These are phyloP conservation scores for Warburgia ugandensis DNA, from an alignment of 164 flowering plant species.

Conservation along the genomic window DNA sequence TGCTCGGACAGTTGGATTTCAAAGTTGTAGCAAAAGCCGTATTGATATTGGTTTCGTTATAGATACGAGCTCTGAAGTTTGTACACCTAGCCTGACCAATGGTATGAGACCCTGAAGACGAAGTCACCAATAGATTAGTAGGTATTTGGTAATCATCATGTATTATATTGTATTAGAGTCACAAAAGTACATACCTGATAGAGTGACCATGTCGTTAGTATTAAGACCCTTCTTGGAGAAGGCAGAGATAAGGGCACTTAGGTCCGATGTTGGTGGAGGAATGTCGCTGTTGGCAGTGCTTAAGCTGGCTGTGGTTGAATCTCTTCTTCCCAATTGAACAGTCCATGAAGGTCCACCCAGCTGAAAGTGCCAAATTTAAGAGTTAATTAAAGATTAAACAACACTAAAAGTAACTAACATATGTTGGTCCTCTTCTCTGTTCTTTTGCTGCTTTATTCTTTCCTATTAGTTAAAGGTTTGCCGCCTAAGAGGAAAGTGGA, in stretches of 20 bases:
- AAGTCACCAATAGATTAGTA: background rate
- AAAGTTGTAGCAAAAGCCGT: conserved; percentile 1
- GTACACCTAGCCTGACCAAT: conserved; percentile 17
- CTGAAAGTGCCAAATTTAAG: conserved; percentile 9
- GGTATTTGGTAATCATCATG: no score
- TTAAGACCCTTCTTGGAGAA: conserved; percentile 12
- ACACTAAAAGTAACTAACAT: no score
- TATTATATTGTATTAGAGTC: no score
- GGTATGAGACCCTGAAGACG: conserved; percentile 11
- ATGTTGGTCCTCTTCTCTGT: no score
- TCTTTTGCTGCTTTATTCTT: no score
- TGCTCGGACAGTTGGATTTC: conserved; percentile 9
- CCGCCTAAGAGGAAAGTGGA: no score
- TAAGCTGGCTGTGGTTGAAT: conserved; percentile 21
- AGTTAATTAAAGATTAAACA: no score
- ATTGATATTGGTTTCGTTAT: conserved; percentile 20
- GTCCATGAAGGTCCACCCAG: conserved; percentile 26
- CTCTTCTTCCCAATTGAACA: conserved; percentile 26
- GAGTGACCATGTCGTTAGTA: conserved; percentile 19
- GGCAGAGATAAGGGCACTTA: conserved; percentile 12
- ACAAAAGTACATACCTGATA: conserved; percentile 10
- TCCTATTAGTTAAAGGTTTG: no score
- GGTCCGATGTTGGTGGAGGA: conserved; percentile 12
- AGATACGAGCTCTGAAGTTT: conserved; percentile 10
- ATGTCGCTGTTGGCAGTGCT: conserved; percentile 15